These are phyloP conservation scores for Puccinia horiana DNA, from an alignment of 1,284 basidiomycete species.

Conservation along the genomic window DNA sequence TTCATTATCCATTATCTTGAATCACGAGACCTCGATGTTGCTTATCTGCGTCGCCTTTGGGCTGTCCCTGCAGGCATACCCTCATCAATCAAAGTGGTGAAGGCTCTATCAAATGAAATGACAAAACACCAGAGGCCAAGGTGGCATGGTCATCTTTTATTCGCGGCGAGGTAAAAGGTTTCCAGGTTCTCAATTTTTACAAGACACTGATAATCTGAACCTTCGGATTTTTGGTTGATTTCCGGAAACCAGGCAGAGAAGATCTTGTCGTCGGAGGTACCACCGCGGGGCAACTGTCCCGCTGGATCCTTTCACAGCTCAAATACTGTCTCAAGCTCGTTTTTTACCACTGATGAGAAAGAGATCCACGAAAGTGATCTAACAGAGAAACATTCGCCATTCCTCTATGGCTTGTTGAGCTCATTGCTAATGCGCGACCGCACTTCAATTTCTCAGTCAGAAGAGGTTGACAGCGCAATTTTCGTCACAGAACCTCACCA, in stretches of 20 bases:
- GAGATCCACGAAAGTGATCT: neutral
- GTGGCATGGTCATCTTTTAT: neutral
- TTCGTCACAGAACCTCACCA: too few relatives aligned
- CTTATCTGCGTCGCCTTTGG: constrained; percentile 2
- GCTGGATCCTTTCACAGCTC: neutral
- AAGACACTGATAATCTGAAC: neutral
- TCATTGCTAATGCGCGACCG: neutral
- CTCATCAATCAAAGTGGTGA: neutral
- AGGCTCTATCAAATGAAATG: neutral
- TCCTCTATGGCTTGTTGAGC: neutral
- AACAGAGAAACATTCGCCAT: neutral
- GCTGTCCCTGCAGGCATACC: neutral
- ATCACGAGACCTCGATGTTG: neutral
- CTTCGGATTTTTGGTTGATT: neutral
- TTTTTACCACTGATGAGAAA: neutral
- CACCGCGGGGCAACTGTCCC: neutral
- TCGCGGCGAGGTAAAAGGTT: neutral
- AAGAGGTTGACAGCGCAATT: too few relatives aligned
- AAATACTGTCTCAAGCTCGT: neutral
- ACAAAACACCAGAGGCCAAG: neutral
- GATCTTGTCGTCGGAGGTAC: neutral
- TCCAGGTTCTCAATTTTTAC: neutral
- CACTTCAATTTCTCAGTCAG: too few relatives aligned
- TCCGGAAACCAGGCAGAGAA: neutral
- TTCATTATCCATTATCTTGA: neutral